Evolutionary conservation across 441 rosid species (phyloP).

Genomic region (Pelargonium myrrhifolium): DNA sequence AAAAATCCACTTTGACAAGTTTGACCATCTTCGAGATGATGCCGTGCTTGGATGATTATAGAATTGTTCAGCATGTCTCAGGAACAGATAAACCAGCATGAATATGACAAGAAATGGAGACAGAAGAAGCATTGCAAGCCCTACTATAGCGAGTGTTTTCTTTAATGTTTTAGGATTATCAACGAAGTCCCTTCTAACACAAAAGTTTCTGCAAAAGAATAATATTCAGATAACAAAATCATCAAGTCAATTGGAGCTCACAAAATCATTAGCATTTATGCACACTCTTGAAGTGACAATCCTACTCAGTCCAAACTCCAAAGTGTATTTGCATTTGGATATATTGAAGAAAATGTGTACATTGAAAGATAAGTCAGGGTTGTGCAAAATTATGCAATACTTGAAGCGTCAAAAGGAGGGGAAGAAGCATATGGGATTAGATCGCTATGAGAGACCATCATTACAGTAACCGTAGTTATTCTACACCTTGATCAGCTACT

Average conservation of each 20-base stretch:
- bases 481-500: neutral
- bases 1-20: slow-evolving; percentile 89
- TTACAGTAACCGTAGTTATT: neutral
- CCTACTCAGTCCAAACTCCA: too few species aligned
- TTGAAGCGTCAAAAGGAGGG: neutral
- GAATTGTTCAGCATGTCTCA: slow-evolving; percentile 95
- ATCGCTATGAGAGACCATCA: neutral
- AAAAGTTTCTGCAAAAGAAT: slow-evolving; percentile 65
- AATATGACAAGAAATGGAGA: slow-evolving; percentile 95
- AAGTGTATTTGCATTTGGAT: too few species aligned
- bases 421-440: neutral
- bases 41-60: slow-evolving; percentile 97
- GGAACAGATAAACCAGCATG: slow-evolving; percentile 88
- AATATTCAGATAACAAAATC: slow-evolving; percentile 21
- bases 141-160: slow-evolving; percentile 85
- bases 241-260: slow-evolving; percentile 3
- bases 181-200: slow-evolving; percentile 78
- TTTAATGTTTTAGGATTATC: slow-evolving; percentile 68
- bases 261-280: slow-evolving; percentile 2
- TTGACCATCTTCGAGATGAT: slow-evolving; percentile 96
- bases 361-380: too few species aligned
- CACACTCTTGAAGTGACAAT: neutral
- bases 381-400: neutral
- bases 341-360: too few species aligned
- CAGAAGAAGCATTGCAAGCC: slow-evolving; percentile 80